Evolutionary conservation across 495 filamentous ascomycete species (phyloP), one percentile per base, ranked within the genome.

Genomic region (Daldinia loculata): DNA sequence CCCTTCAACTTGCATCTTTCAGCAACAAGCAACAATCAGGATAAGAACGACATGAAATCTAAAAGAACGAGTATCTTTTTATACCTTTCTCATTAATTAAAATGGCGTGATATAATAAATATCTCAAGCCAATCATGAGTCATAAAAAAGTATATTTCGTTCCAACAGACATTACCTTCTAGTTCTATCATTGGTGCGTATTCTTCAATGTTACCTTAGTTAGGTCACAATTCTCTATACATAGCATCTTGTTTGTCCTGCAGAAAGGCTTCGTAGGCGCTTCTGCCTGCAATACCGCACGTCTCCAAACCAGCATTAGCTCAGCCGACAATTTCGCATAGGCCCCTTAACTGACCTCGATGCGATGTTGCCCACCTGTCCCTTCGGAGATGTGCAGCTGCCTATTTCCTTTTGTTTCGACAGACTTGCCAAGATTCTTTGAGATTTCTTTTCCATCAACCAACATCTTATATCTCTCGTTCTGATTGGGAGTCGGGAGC

Each of bases 261-360:
- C 43, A 64, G 55, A 56, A 45, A 36, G 41, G 27, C 29, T 30
- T 15, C 56, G 48, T 65, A 29, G 7, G 27, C 41, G 32, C 39
- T 61, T 66, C 51, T 71, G 62, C 68, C 57, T 71, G 36, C 39
- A 58, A 27, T 15, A 59, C 29, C 14, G 32, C 24, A 30, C 55
- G 56, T 53, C 48, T 34, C 27, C 14, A 50, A 50, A 43, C 17
- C 17, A 27, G 30, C 38, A 52, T 45, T 41, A 59, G 14, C 43
- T 11, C n/a, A n/a, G 1, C 22, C 62, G 27, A 29, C 39, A 26
- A 11, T 43, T 9, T 69, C 39, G 6, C 39, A 56, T 32, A 45
- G 22, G 36, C 19, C 63, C 22, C 55, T 34, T 72, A 67, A 45
- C 48, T 63, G 29, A 69, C 66, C 50, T 66, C 61, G 29, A 73